Evolutionary conservation across 2,329 filamentous ascomycete species (phyloP).

Genomic region (Aspergillus felis): DNA sequence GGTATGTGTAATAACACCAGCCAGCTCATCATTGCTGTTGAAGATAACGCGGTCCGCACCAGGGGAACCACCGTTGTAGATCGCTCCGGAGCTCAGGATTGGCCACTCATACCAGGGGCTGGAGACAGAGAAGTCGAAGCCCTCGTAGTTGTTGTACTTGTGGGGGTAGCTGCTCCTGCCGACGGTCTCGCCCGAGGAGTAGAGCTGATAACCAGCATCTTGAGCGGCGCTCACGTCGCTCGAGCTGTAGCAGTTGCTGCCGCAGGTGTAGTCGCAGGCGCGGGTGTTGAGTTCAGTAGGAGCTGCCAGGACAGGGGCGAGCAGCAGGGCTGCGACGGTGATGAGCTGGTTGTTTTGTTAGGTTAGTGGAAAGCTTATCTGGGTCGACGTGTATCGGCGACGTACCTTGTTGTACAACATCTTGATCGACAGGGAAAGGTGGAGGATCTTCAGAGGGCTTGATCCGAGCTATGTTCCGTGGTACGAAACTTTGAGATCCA

Average conservation of each 20-base stretch:
- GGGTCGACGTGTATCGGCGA: background rate
- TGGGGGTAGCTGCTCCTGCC: slow-evolving; percentile 52
- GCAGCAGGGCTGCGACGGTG: slow-evolving; percentile 15
- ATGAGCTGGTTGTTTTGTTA: slow-evolving; percentile 1
- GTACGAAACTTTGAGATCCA: background rate
- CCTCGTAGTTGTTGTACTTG: slow-evolving; percentile 59
- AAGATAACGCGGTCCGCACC: slow-evolving; percentile 66
- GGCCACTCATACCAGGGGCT: slow-evolving; percentile 65
- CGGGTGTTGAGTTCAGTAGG: slow-evolving; percentile 33
- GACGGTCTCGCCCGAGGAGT: slow-evolving; percentile 34
- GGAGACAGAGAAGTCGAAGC: slow-evolving; percentile 55
- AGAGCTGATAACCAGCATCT: slow-evolving; percentile 50
- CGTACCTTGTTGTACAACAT: slow-evolving; percentile 26
- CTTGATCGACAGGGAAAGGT: slow-evolving; percentile 4
- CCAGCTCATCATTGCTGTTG: slow-evolving; percentile 53
- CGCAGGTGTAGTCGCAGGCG: slow-evolving; percentile 52
- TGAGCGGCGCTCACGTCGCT: slow-evolving; percentile 49
- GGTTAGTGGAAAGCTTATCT: background rate
- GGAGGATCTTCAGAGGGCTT: background rate
- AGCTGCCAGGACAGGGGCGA: slow-evolving; percentile 21
- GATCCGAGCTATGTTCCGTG: background rate
- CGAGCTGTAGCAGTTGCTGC: slow-evolving; percentile 50
- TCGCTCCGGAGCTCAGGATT: slow-evolving; percentile 44
- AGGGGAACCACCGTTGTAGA: slow-evolving; percentile 59
- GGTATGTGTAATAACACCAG: slow-evolving; percentile 66